These are phyloP conservation scores for Sphaerulina populicola DNA, from an alignment of 2,329 filamentous ascomycete genomes.

Conservation along the genomic window DNA sequence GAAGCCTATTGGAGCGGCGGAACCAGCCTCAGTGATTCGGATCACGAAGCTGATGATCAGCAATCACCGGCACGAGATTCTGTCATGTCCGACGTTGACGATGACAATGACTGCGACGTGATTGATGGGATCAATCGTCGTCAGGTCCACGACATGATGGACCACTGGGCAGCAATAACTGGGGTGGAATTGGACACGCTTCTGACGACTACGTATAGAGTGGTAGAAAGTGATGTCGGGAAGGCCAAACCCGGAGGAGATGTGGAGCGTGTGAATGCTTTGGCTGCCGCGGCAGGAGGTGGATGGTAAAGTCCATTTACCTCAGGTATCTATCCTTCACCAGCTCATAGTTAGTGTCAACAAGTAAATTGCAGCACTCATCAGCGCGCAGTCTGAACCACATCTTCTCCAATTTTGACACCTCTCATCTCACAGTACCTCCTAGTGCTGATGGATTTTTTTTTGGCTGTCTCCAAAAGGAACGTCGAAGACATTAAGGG, in stretches of 20 bases:
- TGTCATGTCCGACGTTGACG: constrained; percentile 25
- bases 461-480: too few relatives aligned
- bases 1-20: constrained; percentile 34
- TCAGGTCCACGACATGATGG: constrained; percentile 59
- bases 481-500: too few relatives aligned
- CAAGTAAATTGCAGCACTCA: too few relatives aligned
- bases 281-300: constrained; percentile 84
- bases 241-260: constrained; percentile 60
- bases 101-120: constrained; percentile 16
- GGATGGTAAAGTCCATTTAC: constrained; percentile 58
- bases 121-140: constrained; percentile 52
- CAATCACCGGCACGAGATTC: constrained; percentile 20
- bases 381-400: too few relatives aligned
- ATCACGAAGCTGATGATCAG: constrained; percentile 17
- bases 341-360: too few relatives aligned
- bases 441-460: too few relatives aligned
- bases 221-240: constrained; percentile 91
- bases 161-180: constrained; percentile 67
- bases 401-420: too few relatives aligned
- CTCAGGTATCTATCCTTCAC: too few relatives aligned
- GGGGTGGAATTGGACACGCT: constrained; percentile 63
- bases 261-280: constrained; percentile 73
- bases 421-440: too few relatives aligned
- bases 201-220: constrained; percentile 77
- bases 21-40: constrained; percentile 13